Base-by-base conservation (phyloP, 2,329 filamentous ascomycete species). In the Xylogone sp. region DNA sequence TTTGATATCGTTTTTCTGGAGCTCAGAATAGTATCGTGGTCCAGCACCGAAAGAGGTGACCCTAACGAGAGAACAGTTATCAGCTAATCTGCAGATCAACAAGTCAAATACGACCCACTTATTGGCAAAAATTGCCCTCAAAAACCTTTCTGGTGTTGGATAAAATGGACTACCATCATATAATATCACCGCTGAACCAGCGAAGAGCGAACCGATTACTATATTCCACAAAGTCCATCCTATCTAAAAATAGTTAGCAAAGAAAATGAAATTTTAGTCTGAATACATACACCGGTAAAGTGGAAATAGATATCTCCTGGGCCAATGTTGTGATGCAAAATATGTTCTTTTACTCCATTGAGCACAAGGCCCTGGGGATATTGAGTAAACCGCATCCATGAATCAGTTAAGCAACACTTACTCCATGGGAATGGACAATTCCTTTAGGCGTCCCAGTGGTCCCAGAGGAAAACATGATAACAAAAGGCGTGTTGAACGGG, bases 221-320 rank as follows among this genome's bases (percentile, higher is more conserved):
- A 75, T 71, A 9, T 90, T 70, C 64, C 91, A 93, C 88, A 94
- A 93, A 69, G 93, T 92, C 89, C 89, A 93, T 0, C 86, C 86
- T 0, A 86, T 89, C 0, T 45, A 31, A 31, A 31, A 13, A 31
- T 31, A 8, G 8, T 31, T 13, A 31, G 27, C 27, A 31, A 31
- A 8, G 13, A 13, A 31, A 8, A 31, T 8, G 7, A 7, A 31
- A 31, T 8, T 31, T 31, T 13, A 13, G 13, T 8, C 13, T 31
- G 27, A 7, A 31, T 31, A 7, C 27, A 31, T 31, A 31, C 27
- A 31, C 27, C 27, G 13, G 27, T 31, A 31, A 31, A 31, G 27
- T 31, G 27, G 27, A 31, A 31, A 31, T 13, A 31, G 27, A 31
- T 13, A 31, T 31, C 27, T 13, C 13, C 27, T 31, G 27, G 27